Conservation (phyloP, 208 protist species). For the Endotrypanum monterogeii region DNA sequence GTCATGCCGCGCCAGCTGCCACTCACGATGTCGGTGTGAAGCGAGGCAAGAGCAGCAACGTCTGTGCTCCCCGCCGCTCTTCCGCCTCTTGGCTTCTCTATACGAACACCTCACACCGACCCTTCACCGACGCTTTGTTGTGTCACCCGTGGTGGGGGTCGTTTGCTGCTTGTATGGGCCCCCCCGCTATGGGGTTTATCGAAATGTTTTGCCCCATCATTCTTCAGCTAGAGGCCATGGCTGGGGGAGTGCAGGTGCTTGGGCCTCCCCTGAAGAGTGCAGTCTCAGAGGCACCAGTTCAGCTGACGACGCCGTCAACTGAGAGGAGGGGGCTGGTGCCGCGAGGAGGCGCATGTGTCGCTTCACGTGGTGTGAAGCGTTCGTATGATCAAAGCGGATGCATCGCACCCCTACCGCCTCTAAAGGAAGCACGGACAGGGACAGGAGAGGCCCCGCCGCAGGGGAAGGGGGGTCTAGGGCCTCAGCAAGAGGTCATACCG, state of each 20-base stretch:
- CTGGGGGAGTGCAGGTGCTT: constrained; percentile 66
- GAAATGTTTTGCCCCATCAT: constrained; percentile 47
- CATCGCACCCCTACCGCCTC: background rate
- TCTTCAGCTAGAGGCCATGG: constrained; percentile 57
- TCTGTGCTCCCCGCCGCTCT: background rate
- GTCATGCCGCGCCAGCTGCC: background rate
- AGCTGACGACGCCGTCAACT: background rate
- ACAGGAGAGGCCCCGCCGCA: background rate
- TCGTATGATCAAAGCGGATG: background rate
- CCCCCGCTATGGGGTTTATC: constrained; percentile 39
- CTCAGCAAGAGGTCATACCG: background rate
- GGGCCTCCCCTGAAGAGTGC: constrained; percentile 50
- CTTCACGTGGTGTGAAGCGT: background rate
- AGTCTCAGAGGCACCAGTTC: background rate
- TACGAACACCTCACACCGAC: constrained; percentile 13
- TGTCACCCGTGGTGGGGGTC: constrained; percentile 43
- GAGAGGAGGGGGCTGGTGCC: background rate
- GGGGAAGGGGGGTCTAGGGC: background rate
- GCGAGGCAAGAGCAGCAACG: background rate
- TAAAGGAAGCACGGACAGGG: background rate
- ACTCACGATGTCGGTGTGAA: background rate
- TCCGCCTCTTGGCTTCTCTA: constrained; percentile 14
- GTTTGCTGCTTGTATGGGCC: constrained; percentile 45
- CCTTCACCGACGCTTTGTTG: constrained; percentile 44
- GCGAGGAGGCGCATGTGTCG: background rate